phyloP scores from a whole-genome alignment of 208 protist genomes.

The Tritrichomonas foetus region DNA sequence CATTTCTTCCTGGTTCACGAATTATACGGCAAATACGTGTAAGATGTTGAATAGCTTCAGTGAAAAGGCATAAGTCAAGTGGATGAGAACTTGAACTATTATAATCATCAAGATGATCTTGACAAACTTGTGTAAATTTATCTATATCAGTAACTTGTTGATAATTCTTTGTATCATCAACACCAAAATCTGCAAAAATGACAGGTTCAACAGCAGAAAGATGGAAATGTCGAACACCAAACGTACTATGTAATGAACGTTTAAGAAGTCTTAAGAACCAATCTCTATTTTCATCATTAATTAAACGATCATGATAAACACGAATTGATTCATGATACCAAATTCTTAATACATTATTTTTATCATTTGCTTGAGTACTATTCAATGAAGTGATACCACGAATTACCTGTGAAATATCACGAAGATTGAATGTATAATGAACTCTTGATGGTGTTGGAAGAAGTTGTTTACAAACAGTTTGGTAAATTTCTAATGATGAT shows the following conservation, averaged over 20 bases:
- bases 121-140: conserved; percentile 47
- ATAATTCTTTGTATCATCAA: conserved; percentile 56
- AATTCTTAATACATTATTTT: conserved; percentile 64
- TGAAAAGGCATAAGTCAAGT: conserved; percentile 89
- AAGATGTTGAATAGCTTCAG: conserved; percentile 85
- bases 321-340: conserved; percentile 88
- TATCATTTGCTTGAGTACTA: conserved; percentile 44
- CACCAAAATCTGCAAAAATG: conserved; percentile 48
- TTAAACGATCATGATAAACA: conserved; percentile 91
- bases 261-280: conserved; percentile 68
- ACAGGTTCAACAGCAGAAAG: conserved; percentile 56
- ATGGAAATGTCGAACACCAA: conserved; percentile 59
- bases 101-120: conserved; percentile 76
- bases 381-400: conserved; percentile 42
- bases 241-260: conserved; percentile 45
- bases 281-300: conserved; percentile 74
- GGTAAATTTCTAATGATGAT: conserved; percentile 55
- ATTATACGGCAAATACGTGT: conserved; percentile 84
- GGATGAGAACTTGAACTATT: conserved; percentile 77
- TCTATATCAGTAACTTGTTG: conserved; percentile 51
- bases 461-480: conserved; percentile 59
- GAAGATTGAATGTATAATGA: conserved; percentile 97
- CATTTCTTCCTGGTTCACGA: conserved; percentile 85
- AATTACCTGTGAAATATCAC: conserved; percentile 85
- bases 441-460: conserved; percentile 84